Evolutionary conservation across 2,329 filamentous ascomycete genomes (phyloP), one percentile per base, ranked within the genome.

Genomic region (Apiospora arundinis): DNA sequence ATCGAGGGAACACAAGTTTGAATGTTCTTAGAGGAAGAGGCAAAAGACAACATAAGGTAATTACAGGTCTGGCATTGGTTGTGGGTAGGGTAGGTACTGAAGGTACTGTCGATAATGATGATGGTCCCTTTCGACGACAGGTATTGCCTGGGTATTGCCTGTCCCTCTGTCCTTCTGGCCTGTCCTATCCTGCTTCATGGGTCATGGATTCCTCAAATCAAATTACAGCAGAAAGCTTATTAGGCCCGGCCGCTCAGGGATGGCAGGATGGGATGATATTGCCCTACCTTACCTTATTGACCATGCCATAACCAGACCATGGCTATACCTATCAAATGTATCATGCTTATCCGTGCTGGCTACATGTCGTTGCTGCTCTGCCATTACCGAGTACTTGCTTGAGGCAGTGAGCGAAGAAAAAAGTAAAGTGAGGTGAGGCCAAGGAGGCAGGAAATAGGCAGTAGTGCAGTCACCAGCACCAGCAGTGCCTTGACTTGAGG

Each of bases 221-320:
- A 40, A 63, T 63, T 63, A 63, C 56, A 63, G 37, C 28, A 63
- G 56, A 63, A 63, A 63, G 56, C 56, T 63, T 63, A 63, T 63
- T 63, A 63, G 32, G 56, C 11, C 56, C 32, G 56, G 18, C n/a
- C 56, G 56, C 56, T 63, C 56, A 63, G 56, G 56, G 56, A 63
- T 63, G 52, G 49, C 4, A 42, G 44, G 56, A 40, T 63, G 32
- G 56, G 56, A 63, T 63, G 56, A 63, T 63, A 63, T 63, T 63
- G 56, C 56, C 56, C 32, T 63, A 40, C 28, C 56, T 40, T 63
- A 40, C 56, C 56, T 32, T 63, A 63, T 63, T n/a, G n/a, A 23
- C 56, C 56, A 63, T 63, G 56, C 56, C 56, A 63, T 63, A 4
- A 37, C 56, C 56, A 63, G 28, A 23, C 32, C 56, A 63, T n/a